Conservation (phyloP, 139 green algal genomes). For the Pleodorina starrii region DNA sequence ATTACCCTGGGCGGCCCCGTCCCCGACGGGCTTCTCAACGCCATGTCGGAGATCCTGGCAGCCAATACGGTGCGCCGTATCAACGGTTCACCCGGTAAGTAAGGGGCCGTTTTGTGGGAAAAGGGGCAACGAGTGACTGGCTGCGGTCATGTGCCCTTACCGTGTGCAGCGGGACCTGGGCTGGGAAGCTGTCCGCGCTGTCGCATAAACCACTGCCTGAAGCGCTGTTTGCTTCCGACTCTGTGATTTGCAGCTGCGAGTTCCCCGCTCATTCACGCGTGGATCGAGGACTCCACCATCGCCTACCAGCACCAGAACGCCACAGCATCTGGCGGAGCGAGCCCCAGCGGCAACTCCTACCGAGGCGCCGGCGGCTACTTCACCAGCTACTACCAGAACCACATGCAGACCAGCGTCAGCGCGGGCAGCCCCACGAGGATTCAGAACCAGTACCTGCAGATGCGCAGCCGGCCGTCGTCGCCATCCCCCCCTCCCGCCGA, state of each 20-base stretch:
- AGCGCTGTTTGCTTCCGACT: too few relatives aligned
- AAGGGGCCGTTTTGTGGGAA: too few relatives aligned
- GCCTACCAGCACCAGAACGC: conserved; percentile 33
- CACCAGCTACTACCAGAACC: conserved; percentile 11
- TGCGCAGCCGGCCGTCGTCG: not conserved
- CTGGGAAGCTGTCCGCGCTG: too few relatives aligned
- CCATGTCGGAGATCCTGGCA: conserved; percentile 60
- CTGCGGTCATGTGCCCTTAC: too few relatives aligned
- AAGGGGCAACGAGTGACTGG: too few relatives aligned
- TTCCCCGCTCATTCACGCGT: conserved; percentile 67
- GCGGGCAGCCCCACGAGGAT: not conserved
- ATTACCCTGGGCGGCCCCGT: conserved; percentile 70
- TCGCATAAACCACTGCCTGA: too few relatives aligned
- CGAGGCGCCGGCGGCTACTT: not conserved
- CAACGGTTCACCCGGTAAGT: conserved; percentile 39
- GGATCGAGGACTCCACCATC: conserved; percentile 62
- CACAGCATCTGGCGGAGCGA: not conserved
- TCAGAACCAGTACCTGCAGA: not conserved
- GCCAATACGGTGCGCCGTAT: conserved; percentile 54
- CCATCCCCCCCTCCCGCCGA: not conserved
- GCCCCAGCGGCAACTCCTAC: not conserved
- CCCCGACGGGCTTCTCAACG: conserved; percentile 63
- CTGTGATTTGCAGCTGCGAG: conserved; percentile 15
- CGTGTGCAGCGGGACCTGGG: too few relatives aligned
- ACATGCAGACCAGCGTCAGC: not conserved